Evolutionary conservation across 306 rosid species (phyloP).

Genomic region (Begonia masoniana): DNA sequence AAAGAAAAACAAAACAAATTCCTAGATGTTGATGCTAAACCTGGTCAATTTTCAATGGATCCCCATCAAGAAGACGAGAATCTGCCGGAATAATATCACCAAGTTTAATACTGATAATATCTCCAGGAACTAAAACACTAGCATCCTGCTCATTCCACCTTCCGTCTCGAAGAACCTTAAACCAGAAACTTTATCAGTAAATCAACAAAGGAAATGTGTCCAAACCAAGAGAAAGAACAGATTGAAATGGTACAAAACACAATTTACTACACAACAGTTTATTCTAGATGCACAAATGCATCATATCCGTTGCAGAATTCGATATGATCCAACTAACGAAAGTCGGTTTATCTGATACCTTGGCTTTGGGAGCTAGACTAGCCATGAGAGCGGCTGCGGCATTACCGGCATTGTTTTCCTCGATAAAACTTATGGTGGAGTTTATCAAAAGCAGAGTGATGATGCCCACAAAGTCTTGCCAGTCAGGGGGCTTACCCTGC

Average conservation of each 20-base stretch:
- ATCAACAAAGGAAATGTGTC: conserved; percentile 5
- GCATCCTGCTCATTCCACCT: conserved; percentile 95
- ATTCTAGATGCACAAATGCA: background rate
- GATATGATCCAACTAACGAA: background rate
- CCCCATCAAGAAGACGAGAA: conserved; percentile 96
- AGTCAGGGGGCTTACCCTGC: conserved; percentile 16
- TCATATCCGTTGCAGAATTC: background rate
- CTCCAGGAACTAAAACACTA: conserved; percentile 77
- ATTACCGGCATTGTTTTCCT: conserved; percentile 14
- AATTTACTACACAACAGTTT: background rate
- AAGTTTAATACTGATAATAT: conserved; percentile 73
- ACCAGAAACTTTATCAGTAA: conserved; percentile 12
- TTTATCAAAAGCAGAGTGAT: conserved; percentile 10
- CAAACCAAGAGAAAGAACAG: background rate
- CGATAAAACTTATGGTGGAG: conserved; percentile 12
- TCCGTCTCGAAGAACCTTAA: conserved; percentile 91
- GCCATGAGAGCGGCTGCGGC: conserved; percentile 17
- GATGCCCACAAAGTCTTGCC: conserved; percentile 15
- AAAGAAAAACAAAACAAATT: background rate
- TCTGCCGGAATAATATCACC: conserved; percentile 93
- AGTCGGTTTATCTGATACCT: background rate
- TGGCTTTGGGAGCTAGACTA: conserved; percentile 14
- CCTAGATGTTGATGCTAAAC: conserved; percentile 14
- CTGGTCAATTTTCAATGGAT: conserved; percentile 94
- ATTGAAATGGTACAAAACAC: background rate